Evolutionary conservation across 164 flowering plant genomes (phyloP).

Genomic region (Kingdonia uniflora): DNA sequence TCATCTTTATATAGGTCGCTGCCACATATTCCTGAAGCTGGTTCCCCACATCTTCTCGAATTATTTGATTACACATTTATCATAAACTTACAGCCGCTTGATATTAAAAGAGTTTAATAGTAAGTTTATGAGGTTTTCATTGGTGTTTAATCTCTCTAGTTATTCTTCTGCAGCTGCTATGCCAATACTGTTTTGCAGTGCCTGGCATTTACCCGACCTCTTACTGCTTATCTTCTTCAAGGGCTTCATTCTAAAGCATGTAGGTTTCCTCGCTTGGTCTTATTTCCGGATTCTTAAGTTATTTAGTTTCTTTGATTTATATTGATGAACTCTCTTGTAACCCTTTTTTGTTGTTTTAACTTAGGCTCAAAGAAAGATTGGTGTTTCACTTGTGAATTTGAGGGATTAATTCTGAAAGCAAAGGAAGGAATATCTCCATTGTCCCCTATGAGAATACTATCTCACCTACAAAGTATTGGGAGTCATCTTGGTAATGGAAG

Average conservation of each 20-base stretch:
- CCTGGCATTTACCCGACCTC: slow-evolving; percentile 87
- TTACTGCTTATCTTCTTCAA: slow-evolving; percentile 76
- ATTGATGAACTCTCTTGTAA: background rate
- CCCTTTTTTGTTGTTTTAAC: background rate
- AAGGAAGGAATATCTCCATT: slow-evolving; percentile 58
- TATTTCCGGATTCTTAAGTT: background rate
- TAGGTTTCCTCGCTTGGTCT: slow-evolving; percentile 24
- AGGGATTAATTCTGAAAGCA: slow-evolving; percentile 48
- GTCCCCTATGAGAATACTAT: slow-evolving; percentile 62
- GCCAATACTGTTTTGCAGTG: slow-evolving; percentile 98
- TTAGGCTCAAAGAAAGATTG: slow-evolving; percentile 70
- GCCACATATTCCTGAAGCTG: too few species aligned
- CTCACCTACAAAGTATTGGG: slow-evolving; percentile 51
- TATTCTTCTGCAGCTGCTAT: slow-evolving; percentile 72
- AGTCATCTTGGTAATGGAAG: slow-evolving; percentile 57
- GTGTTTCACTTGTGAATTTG: slow-evolving; percentile 93
- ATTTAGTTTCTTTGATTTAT: background rate
- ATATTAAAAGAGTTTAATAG: too few species aligned
- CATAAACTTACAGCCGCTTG: too few species aligned
- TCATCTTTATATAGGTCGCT: too few species aligned
- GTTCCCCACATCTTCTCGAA: too few species aligned
- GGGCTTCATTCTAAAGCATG: slow-evolving; percentile 71
- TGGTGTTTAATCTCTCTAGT: too few species aligned
- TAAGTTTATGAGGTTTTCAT: too few species aligned
- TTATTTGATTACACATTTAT: too few species aligned